Evolutionary conservation across 139 green algal genomes (phyloP).

Genomic region (Pseudopediastrum boryanum): DNA sequence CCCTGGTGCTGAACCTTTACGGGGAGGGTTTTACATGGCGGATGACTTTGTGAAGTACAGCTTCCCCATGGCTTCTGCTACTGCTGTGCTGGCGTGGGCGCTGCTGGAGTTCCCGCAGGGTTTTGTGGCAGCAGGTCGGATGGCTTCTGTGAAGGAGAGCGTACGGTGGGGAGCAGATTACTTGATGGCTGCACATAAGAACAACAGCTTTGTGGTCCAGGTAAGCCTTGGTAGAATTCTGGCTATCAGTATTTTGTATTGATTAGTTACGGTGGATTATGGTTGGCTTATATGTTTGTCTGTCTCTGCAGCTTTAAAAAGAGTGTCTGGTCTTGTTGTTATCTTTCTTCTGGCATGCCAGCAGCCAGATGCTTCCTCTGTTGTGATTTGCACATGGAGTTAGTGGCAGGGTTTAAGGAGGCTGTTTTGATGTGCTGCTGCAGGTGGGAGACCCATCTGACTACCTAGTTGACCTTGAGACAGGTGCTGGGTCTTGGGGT

Average conservation of each 20-base stretch:
- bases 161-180: conserved; percentile 52
- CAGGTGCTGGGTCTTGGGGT: conserved; percentile 7
- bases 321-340: conserved; percentile 41
- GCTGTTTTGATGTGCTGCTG: no score
- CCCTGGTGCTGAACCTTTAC: neutral
- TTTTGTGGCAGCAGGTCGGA: conserved; percentile 19
- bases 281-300: conserved; percentile 22
- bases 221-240: conserved; percentile 25
- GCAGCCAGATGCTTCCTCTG: neutral
- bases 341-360: conserved; percentile 22
- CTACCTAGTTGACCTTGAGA: neutral
- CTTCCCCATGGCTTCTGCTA: conserved; percentile 18
- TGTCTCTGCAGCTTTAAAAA: conserved; percentile 40
- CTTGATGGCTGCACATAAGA: conserved; percentile 46
- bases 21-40: conserved; percentile 13
- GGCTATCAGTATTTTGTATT: neutral
- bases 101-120: conserved; percentile 36
- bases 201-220: conserved; percentile 46
- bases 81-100: conserved; percentile 19
- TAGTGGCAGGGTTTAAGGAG: no score
- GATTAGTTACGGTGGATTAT: conserved; percentile 34
- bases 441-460: conserved; percentile 25
- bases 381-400: neutral
- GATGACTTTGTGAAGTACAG: conserved; percentile 29
- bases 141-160: conserved; percentile 3